phyloP scores from a whole-genome alignment of 257 asterid species.

The Lycium barbarum region DNA sequence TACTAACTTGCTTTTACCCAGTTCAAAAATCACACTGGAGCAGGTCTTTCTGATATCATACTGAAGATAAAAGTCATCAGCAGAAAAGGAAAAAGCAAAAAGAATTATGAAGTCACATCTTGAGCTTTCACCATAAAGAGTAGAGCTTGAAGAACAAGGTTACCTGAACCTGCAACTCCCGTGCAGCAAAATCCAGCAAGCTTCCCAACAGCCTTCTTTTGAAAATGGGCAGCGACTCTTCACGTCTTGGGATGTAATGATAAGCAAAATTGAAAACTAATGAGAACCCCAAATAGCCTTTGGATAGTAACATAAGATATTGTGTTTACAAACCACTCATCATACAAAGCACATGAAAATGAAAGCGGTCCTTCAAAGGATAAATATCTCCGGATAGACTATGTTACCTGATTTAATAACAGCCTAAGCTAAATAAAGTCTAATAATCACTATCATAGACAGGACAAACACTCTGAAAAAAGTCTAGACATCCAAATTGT shows the following conservation, averaged over 20 bases:
- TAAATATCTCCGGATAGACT: background rate
- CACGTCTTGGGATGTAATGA: slow-evolving; percentile 66
- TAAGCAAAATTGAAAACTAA: slow-evolving; percentile 27
- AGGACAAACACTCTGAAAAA: slow-evolving; percentile 5
- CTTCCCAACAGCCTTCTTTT: slow-evolving; percentile 94
- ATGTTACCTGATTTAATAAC: background rate
- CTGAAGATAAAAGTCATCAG: background rate
- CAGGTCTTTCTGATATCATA: background rate
- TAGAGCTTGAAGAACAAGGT: slow-evolving; percentile 31
- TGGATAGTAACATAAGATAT: slow-evolving; percentile 1
- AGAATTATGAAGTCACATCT: slow-evolving; percentile 32
- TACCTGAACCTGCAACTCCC: slow-evolving; percentile 97
- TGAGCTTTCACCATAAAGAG: slow-evolving; percentile 35
- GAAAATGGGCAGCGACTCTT: slow-evolving; percentile 89
- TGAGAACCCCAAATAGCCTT: slow-evolving; percentile 22
- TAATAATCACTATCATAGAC: background rate
- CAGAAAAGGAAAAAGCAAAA: slow-evolving; percentile 7
- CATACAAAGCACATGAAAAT: slow-evolving; percentile 21
- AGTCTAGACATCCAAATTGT: background rate
- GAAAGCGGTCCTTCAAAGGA: background rate
- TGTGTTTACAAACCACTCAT: background rate
- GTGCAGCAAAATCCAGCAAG: slow-evolving; percentile 93
- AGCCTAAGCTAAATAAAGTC: background rate
- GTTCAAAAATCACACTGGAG: background rate
- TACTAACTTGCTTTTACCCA: background rate